A percentile compares a stretch with the other conserved stretches of the same genome.
phyloP scores from a whole-genome alignment of 768 basidiomycete genomes.

The Amanita inopinata region DNA sequence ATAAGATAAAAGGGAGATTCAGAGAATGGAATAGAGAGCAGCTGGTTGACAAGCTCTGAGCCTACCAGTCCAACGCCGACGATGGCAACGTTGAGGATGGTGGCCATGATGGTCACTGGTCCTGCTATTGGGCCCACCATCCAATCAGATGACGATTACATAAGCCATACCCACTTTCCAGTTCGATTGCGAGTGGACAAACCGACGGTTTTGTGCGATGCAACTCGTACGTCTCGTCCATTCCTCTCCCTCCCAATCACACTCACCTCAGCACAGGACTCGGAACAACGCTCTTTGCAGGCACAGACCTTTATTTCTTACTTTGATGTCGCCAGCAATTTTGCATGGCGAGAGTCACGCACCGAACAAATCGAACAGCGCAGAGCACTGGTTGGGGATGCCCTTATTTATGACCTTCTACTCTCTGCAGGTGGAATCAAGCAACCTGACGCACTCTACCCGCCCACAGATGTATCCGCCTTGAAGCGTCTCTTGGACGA shows the following conservation, averaged over 20 bases:
- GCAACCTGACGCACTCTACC: conserved; percentile 54
- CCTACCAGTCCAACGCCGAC: conserved; percentile 94
- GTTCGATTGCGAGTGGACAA: background rate
- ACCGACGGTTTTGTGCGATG: conserved; percentile 1
- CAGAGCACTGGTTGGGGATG: conserved; percentile 49
- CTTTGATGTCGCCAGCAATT: conserved; percentile 18
- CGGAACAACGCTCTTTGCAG: background rate
- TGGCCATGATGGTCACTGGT: too few species aligned
- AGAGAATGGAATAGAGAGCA: conserved; percentile 54
- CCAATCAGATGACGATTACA: too few species aligned
- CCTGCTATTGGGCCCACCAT: too few species aligned
- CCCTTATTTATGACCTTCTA: conserved; percentile 67
- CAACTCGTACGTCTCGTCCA: conserved; percentile 2
- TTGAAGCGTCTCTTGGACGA: conserved; percentile 51
- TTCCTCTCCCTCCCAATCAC: background rate
- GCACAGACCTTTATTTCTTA: conserved; percentile 2
- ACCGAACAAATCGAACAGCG: conserved; percentile 53
- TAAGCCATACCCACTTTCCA: too few species aligned
- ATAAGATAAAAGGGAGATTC: conserved; percentile 51
- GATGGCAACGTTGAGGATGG: conserved; percentile 67
- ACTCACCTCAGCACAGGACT: background rate
- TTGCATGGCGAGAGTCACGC: conserved; percentile 49
- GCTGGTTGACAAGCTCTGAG: conserved; percentile 74
- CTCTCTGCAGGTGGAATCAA: conserved; percentile 54
- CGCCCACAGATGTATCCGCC: conserved; percentile 45